Evolutionary conservation across 2,329 filamentous ascomycete genomes (phyloP).

Genomic region (Colletotrichum tofieldiae): DNA sequence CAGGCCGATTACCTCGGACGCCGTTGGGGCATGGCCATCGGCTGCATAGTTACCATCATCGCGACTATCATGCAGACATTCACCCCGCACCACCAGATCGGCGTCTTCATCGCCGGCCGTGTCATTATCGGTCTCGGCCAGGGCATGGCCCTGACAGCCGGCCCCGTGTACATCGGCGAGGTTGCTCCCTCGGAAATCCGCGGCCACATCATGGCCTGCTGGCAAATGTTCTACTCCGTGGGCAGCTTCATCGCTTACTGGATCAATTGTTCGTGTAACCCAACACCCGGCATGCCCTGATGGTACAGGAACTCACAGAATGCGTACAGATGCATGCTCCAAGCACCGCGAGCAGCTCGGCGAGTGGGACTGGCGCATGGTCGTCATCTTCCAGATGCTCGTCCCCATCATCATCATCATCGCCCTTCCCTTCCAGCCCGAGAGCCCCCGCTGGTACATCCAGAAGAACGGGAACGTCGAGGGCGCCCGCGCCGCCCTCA

Average conservation of each 20-base stretch:
- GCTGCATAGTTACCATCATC: conserved; percentile 76
- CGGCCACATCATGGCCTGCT: conserved; percentile 77
- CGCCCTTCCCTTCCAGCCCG: conserved; percentile 77
- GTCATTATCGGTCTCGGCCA: conserved; percentile 80
- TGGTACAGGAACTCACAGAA: not conserved
- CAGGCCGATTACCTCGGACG: conserved; percentile 73
- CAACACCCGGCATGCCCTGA: too few relatives aligned
- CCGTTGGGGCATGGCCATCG: conserved; percentile 75
- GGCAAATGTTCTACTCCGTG: conserved; percentile 77
- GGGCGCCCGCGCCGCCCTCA: conserved; percentile 71
- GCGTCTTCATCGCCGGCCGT: conserved; percentile 78
- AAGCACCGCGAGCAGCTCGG: conserved; percentile 70
- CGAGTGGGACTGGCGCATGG: conserved; percentile 82
- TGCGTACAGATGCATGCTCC: conserved; percentile 62
- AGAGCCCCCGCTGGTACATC: conserved; percentile 79
- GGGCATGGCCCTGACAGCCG: conserved; percentile 67
- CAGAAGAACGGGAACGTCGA: conserved; percentile 73
- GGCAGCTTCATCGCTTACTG: conserved; percentile 67
- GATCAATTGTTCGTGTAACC: conserved; percentile 63
- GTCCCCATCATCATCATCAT: conserved; percentile 74
- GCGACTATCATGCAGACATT: conserved; percentile 80
- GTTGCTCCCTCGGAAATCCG: conserved; percentile 52
- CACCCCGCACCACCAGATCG: conserved; percentile 72
- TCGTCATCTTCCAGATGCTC: conserved; percentile 81
- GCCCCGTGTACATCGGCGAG: conserved; percentile 43